phyloP scores from a whole-genome alignment of 148 eudicot genomes.

The Camellia granthamiana region DNA sequence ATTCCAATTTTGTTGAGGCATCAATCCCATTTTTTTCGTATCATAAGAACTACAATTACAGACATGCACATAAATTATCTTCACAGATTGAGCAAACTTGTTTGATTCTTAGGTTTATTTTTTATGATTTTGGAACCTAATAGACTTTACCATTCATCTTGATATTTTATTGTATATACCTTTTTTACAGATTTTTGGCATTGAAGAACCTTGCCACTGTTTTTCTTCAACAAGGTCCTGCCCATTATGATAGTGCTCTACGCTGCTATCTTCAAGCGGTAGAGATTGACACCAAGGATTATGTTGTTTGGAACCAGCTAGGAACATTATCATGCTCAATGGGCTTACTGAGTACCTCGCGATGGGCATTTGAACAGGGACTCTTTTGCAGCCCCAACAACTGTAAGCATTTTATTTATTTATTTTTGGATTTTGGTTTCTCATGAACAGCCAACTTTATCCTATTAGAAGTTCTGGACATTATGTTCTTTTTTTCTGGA shows the following conservation, averaged over 20 bases:
- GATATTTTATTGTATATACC: not conserved
- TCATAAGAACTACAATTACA: too few species aligned
- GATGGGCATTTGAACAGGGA: slow-evolving; percentile 99
- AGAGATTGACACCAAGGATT: slow-evolving; percentile 89
- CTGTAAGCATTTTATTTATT: slow-evolving; percentile 49
- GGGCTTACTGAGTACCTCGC: slow-evolving; percentile 81
- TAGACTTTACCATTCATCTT: not conserved
- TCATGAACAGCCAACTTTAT: not conserved
- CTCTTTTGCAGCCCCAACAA: slow-evolving; percentile 95
- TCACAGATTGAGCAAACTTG: not conserved
- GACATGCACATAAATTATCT: not conserved
- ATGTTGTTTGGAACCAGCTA: slow-evolving; percentile 95
- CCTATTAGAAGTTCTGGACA: not conserved
- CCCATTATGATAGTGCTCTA: slow-evolving; percentile 67
- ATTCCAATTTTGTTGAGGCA: too few species aligned
- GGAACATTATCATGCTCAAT: slow-evolving; percentile 94
- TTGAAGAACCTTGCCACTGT: slow-evolving; percentile 94
- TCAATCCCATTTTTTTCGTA: too few species aligned
- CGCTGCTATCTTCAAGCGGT: slow-evolving; percentile 96
- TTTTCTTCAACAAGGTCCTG: slow-evolving; percentile 81
- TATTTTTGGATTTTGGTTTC: not conserved
- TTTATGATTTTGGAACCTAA: not conserved
- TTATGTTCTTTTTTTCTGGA: slow-evolving; percentile 8
- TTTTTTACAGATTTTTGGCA: slow-evolving; percentile 71
- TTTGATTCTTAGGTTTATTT: not conserved